Base-by-base conservation (phyloP, 139 green algal species). In the Picochlorum sp. region DNA sequence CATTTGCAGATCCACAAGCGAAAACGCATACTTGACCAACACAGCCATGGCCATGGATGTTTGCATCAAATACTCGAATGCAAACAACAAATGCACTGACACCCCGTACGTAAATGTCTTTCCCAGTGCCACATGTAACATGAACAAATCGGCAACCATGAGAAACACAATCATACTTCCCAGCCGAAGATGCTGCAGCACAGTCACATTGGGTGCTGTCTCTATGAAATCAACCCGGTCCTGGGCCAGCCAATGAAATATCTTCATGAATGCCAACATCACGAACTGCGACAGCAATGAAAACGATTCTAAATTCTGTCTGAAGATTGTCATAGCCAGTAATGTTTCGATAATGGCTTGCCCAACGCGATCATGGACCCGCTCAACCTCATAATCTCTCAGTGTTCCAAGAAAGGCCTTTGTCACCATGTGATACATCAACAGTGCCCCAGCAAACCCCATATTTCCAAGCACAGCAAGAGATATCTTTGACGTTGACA, bases 311-410 rank as follows among this genome's bases (percentile, higher is more conserved):
- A 95, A 94, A 64, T 91, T 89, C 44, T 95, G 84, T 1, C 92
- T 68, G 69, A 99, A 99, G 16, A 98, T 96, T 3, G 94, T 98
- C 75, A 99, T 92, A 0, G 94, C 94, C 26, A 99, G 78, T 61
- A 91, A 92, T 1, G 88, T 95, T 80, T 99, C 94, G 85, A 98
- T 96, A 34, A 98, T 76, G 1, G 92, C 87, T 18, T 75, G 80
- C 38, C 71, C 77, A 32, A 76, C 79, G 3, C 90, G 81, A 62
- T 99, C 92, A 50, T 91, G 83, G 18, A 99, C 81, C 1, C 91
- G 80, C 77, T 98, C 94, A 18, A 94, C 69, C 79, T 99, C 94
- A 4, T 84, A 80, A 63, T 98, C 94, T 0, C 94, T 77, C 64
- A 99, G 74, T 3, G 28, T 69, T 3, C 94, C 94, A 7, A 99